phyloP scores from a whole-genome alignment of 2,329 filamentous ascomycete species.

The Colletotrichum viniferum region DNA sequence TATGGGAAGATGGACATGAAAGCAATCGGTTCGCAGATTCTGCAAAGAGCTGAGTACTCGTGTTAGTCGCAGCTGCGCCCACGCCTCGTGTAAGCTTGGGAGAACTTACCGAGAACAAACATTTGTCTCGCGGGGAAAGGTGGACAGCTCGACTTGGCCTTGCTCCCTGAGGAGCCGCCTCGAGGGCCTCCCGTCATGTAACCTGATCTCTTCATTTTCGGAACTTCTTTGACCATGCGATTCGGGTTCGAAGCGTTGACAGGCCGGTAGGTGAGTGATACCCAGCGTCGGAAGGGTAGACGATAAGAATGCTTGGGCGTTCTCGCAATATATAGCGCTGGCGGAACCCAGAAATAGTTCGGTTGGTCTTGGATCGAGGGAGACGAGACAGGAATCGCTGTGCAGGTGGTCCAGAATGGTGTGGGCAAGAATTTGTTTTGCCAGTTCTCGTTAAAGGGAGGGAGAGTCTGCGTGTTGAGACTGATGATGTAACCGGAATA shows the following conservation, averaged over 20 bases:
- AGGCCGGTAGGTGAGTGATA: background rate
- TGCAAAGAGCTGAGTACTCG: slow-evolving; percentile 73
- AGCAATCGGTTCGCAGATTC: slow-evolving; percentile 97
- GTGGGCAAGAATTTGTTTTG: slow-evolving; percentile 11
- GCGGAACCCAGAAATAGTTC: background rate
- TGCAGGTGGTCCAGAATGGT: slow-evolving; percentile 6
- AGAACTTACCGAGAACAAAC: slow-evolving; percentile 52
- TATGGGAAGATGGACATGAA: slow-evolving; percentile 99
- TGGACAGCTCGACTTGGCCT: slow-evolving; percentile 10
- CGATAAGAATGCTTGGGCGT: background rate
- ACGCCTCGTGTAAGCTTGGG: background rate
- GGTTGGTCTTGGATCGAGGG: slow-evolving; percentile 2
- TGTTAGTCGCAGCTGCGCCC: background rate
- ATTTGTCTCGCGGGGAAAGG: slow-evolving; percentile 50
- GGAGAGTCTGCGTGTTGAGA: background rate
- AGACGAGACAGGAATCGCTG: background rate
- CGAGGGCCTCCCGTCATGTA: slow-evolving; percentile 20
- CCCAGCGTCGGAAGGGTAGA: background rate
- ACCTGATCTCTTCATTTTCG: slow-evolving; percentile 19
- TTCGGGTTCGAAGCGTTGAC: background rate
- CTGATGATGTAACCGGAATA: slow-evolving; percentile 19
- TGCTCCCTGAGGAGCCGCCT: slow-evolving; percentile 3
- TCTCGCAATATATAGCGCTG: slow-evolving; percentile 6
- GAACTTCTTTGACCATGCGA: background rate
- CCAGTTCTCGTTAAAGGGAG: slow-evolving; percentile 18